Percentiles rank a stretch among this genome's conserved stretches.
Conservation (phyloP, 208 protist species). For the Wallacemonas sp. region DNA sequence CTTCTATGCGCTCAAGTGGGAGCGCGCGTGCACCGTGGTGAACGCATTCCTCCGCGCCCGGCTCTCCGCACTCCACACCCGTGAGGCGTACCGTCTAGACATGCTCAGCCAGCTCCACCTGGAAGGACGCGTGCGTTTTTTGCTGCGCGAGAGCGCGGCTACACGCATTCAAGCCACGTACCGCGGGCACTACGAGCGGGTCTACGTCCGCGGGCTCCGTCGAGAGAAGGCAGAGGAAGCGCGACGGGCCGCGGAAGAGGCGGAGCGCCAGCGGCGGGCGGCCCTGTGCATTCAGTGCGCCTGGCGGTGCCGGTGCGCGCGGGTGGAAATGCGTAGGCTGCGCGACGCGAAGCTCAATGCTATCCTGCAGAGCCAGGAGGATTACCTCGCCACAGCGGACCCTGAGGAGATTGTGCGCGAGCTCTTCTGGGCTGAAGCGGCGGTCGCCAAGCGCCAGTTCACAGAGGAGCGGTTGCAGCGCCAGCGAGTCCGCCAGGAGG, state of each 20-base stretch:
- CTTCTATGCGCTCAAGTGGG: conserved; percentile 70
- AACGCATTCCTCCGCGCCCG: conserved; percentile 55
- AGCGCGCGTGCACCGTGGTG: conserved; percentile 43
- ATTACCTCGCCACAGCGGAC: conserved; percentile 49
- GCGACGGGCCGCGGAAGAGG: conserved; percentile 28
- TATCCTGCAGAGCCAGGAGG: conserved; percentile 46
- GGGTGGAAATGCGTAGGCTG: conserved; percentile 22
- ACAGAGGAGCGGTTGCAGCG: conserved; percentile 33
- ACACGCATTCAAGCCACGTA: conserved; percentile 77
- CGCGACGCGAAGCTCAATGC: conserved; percentile 38
- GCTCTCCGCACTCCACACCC: conserved; percentile 22
- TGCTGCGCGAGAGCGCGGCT: conserved; percentile 41
- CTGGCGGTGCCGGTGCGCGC: conserved; percentile 46
- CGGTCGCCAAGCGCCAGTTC: conserved; percentile 37
- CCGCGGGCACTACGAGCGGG: conserved; percentile 76
- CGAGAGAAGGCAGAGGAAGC: conserved; percentile 46
- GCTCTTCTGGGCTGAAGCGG: conserved; percentile 84
- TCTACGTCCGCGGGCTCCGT: conserved; percentile 60
- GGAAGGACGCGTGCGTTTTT: conserved; percentile 41
- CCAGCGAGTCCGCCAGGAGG: conserved; percentile 18
- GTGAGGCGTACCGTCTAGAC: conserved; percentile 18
- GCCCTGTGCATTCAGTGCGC: conserved; percentile 67
- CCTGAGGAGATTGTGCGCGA: conserved; percentile 72
- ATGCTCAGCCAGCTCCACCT: conserved; percentile 45
- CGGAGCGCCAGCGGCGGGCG: conserved; percentile 43